These are phyloP conservation scores for Fraxinus nigra DNA, from an alignment of 305 asterid species.

Conservation along the genomic window DNA sequence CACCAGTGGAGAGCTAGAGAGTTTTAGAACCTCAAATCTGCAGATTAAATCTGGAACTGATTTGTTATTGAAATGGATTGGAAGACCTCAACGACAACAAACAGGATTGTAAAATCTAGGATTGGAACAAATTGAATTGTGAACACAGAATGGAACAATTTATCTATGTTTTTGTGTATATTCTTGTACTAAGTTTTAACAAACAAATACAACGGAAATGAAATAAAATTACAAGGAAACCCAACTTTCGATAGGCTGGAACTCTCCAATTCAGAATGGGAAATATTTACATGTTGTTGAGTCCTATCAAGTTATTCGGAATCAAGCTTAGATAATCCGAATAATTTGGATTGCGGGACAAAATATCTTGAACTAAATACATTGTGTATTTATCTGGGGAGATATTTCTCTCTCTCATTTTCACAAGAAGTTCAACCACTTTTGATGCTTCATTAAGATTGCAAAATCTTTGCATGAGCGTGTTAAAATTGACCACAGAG, in stretches of 20 bases:
- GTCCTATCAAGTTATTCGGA: conserved; percentile 15
- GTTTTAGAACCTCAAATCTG: too few relatives aligned
- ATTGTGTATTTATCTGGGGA: conserved; percentile 27
- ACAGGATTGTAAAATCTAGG: too few relatives aligned
- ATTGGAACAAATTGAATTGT: neutral
- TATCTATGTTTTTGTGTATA: neutral
- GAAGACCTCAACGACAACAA: too few relatives aligned
- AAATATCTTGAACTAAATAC: conserved; percentile 26
- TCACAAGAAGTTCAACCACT: conserved; percentile 26
- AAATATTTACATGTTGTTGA: neutral
- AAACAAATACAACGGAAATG: neutral
- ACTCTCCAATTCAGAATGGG: neutral
- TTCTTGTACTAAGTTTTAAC: too few relatives aligned
- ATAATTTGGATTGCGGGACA: conserved; percentile 25
- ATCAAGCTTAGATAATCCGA: conserved; percentile 29
- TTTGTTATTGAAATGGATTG: too few relatives aligned
- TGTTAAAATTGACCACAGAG: conserved; percentile 30
- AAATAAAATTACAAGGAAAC: neutral
- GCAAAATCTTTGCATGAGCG: conserved; percentile 30
- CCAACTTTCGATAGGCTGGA: neutral
- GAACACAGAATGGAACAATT: neutral
- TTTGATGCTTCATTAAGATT: conserved; percentile 4
- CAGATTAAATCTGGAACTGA: too few relatives aligned
- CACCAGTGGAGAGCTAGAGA: neutral
- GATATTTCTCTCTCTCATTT: conserved; percentile 31